Base-by-base conservation (phyloP, 2,329 filamentous ascomycete species). In the Colletotrichum tanaceti region DNA sequence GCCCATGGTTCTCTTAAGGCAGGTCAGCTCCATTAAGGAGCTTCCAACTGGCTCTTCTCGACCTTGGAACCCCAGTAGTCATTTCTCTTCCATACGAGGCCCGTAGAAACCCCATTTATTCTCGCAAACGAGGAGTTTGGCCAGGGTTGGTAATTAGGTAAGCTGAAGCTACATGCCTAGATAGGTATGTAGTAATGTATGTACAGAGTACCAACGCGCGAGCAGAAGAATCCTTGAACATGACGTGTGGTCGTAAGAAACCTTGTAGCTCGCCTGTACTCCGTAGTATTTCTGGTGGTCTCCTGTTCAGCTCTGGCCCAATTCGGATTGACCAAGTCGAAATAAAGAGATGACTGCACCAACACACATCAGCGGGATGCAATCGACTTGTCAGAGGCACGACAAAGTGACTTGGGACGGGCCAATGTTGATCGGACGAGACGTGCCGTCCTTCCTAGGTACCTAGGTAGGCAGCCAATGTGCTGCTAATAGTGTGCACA, bases 381-480 rank as follows among this genome's bases (percentile, higher is more conserved):
- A 6, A 10, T 20, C 11, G 18, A n/a, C 32, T 35, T 2, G 32
- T 24, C 47, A 47, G n/a, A 24, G 32, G 35, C 32, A 16, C 13
- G 35, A 28, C 32, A 20, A 35, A 46, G 4, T 39, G n/a, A 41
- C 41, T 63, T 63, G 41, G 38, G 63, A 63, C 32, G 58, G 63
- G 13, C 32, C 28, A 55, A 32, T 41, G 50, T 20, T 22, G 13
- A 63, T 66, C 58, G 43, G 63, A 66, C 41, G 63, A 65, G 57
- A 28, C n/a, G 18, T 54, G 55, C 47, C 16, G 61, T 20, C 24
- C 24, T 46, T 24, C 7, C 41, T 18, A 18, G 32, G 16, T 18
- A 18, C 7, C 41, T 18, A 18, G 32, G 16, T 18, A 18, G 41
- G 44, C 22, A 13, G 11, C 32, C 28, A 10, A 13, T 32, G 38